Base-by-base conservation (phyloP, 2,329 filamentous ascomycete species). In the Blastomyces percursus region DNA sequence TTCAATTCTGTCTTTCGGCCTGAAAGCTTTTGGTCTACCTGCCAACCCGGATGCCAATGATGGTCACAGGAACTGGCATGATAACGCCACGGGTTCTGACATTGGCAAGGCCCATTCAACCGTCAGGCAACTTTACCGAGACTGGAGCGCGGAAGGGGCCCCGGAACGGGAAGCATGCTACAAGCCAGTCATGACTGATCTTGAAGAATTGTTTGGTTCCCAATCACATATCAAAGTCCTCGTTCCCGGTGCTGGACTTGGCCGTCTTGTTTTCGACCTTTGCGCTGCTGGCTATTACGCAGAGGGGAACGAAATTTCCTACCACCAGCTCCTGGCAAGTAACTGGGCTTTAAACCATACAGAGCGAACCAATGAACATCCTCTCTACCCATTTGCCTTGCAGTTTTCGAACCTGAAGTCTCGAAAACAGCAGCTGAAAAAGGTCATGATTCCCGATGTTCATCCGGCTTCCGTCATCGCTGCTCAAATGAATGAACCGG, bases 271-370 rank as follows among this genome's bases (percentile, higher is more conserved):
- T 0, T 96, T 95, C 70, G 94, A 99, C 54, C 80, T 97, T 16
- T 91, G 87, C 71, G 78, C 78, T 35, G 79, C 78, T 0, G 92
- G 94, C 12, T 95, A 86, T 73, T 78, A 83, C 12, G 84, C 86
- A 0, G 91, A 96, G 74, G 93, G 93, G 35, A 97, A 96, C 71
- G 90, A 99, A 76, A 96, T 97, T 65, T 96, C 92, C 2, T 97
- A 96, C 71, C 94, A 99, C 74, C 91, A 96, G 73, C 83, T 99
- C n/a, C 81, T 97, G 63, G 91, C 91, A 1, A 95, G 90, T 63
- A 84, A 83, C 65, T 84, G 79, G 76, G 68, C 81, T 9, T 69
- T 82, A 48, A 82, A 82, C 63, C 73, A 76, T 68, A 89, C 86
- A 4, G 69, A 78, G 0, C 71, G 74, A 1, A 82, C 82, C 0